A percentile compares a stretch with the other conserved stretches of the same genome.
Evolutionary conservation across 345 rosid genomes (phyloP).

Genomic region (Lepidium didymum): DNA sequence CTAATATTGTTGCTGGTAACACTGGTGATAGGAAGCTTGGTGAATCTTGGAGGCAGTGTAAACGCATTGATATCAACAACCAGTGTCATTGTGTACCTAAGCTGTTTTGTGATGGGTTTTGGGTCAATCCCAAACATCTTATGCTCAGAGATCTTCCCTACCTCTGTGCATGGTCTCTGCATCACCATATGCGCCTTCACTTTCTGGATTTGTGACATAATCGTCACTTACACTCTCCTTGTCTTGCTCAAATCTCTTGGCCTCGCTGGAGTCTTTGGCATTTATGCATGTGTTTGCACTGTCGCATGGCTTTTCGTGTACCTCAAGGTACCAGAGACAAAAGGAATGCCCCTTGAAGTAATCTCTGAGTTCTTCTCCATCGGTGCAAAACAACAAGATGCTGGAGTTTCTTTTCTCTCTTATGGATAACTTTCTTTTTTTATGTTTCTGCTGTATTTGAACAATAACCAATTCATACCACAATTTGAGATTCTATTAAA

Average conservation of each 20-base stretch:
- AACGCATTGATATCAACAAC: conserved; percentile 57
- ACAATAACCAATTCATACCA: conserved; percentile 12
- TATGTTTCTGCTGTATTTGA: conserved; percentile 9
- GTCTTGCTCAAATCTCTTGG: conserved; percentile 67
- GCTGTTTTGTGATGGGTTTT: conserved; percentile 71
- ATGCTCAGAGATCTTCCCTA: conserved; percentile 91
- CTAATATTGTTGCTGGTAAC: conserved; percentile 52
- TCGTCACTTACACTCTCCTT: conserved; percentile 74
- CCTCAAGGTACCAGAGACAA: conserved; percentile 85
- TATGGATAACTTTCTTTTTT: conserved; percentile 14
- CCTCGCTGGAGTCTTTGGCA: conserved; percentile 54
- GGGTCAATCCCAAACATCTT: conserved; percentile 86
- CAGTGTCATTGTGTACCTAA: conserved; percentile 61
- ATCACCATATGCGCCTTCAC: conserved; percentile 68
- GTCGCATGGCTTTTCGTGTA: conserved; percentile 73
- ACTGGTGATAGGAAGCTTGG: conserved; percentile 43
- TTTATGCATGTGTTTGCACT: conserved; percentile 61
- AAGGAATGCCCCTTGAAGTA: conserved; percentile 94
- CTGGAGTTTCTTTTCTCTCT: conserved; percentile 22
- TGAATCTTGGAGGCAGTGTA: conserved; percentile 36
- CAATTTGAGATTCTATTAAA: not conserved
- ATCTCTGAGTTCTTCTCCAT: conserved; percentile 85
- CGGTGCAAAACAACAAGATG: conserved; percentile 45
- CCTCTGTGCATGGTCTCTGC: conserved; percentile 89
- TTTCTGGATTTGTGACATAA: conserved; percentile 77